Percentiles rank a stretch among this genome's conserved stretches.
These are phyloP conservation scores for Chlorella variabilis DNA, from an alignment of 163 green algal species.

Conservation along the genomic window DNA sequence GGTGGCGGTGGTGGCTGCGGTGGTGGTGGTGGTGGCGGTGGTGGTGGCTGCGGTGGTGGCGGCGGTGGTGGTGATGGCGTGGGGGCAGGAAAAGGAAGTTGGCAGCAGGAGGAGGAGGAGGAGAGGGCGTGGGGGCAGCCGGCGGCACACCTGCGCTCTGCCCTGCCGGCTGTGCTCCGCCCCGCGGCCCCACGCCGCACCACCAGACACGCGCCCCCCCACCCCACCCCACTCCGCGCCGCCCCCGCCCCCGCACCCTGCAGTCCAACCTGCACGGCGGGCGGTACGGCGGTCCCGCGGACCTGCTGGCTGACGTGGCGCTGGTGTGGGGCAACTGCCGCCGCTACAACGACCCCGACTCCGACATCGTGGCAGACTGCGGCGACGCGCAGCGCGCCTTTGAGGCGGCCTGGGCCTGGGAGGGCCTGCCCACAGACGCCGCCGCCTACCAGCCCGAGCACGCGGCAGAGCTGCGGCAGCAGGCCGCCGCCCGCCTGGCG, in stretches of 20 bases:
- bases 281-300: slow-evolving; percentile 39
- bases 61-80: neutral
- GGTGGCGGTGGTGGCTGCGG: neutral
- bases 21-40: neutral
- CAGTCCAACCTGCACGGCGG: slow-evolving; percentile 38
- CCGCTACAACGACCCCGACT: slow-evolving; percentile 52
- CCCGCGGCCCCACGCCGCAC: no score
- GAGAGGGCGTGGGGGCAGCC: no score
- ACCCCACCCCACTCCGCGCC: no score
- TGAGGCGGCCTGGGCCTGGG: slow-evolving; percentile 27
- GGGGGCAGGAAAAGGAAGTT: neutral
- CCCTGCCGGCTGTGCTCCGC: no score
- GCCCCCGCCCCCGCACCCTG: no score
- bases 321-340: slow-evolving; percentile 66
- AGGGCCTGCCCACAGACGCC: slow-evolving; percentile 18
- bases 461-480: slow-evolving; percentile 4
- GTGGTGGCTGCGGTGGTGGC: no score
- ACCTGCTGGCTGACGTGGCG: slow-evolving; percentile 57
- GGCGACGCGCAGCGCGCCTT: slow-evolving; percentile 15
- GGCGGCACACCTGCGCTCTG: no score
- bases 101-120: no score
- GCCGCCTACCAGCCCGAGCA: slow-evolving; percentile 15
- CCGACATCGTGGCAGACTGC: slow-evolving; percentile 29
- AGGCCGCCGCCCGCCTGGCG: neutral
- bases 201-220: no score